Evolutionary conservation across 2,329 filamentous ascomycete species (phyloP).

Genomic region (Pseudogymnoascus sp.): DNA sequence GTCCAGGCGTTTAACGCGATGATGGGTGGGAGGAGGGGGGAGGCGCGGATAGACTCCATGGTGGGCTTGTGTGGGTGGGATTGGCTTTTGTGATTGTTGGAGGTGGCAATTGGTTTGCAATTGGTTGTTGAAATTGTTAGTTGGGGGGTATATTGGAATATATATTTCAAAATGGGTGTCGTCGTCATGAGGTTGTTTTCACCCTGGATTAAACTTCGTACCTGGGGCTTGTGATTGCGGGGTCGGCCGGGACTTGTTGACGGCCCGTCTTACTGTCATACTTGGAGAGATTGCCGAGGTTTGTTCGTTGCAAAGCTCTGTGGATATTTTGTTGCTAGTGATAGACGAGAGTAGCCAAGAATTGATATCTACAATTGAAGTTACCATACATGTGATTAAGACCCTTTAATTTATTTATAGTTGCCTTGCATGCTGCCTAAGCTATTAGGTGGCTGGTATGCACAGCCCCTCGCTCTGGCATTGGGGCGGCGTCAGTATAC

Average conservation of each 20-base stretch:
- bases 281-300: neutral
- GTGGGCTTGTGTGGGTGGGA: neutral
- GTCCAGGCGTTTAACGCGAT: constrained; percentile 33
- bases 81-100: neutral
- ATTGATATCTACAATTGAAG: neutral
- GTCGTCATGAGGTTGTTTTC: too few relatives aligned
- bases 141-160: neutral
- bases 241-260: neutral
- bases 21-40: constrained; percentile 23
- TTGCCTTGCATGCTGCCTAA: neutral
- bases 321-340: neutral
- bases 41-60: constrained; percentile 1
- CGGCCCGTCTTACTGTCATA: neutral
- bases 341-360: neutral
- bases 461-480: neutral
- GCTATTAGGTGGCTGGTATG: neutral
- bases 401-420: neutral
- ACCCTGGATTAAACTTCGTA: too few relatives aligned
- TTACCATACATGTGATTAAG: neutral
- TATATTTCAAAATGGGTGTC: neutral
- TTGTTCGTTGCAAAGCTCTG: neutral
- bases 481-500: neutral
- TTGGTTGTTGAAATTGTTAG: neutral
- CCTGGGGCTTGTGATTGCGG: neutral
- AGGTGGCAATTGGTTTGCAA: neutral